Evolutionary conservation across 768 basidiomycete genomes (phyloP), one percentile per base, ranked within the genome.

Genomic region (Ramaria rubella): DNA sequence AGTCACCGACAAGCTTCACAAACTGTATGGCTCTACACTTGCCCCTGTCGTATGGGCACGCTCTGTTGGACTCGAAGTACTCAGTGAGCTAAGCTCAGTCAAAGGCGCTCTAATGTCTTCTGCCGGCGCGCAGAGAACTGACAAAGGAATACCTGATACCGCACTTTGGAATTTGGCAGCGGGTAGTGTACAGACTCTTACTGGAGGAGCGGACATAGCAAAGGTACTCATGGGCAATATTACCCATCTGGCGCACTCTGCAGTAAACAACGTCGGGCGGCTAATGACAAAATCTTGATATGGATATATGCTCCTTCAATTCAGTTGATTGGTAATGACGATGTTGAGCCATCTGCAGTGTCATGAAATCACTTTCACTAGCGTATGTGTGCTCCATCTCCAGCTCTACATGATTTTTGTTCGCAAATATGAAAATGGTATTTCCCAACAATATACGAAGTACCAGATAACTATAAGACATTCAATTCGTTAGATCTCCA

Each of bases 1-100:
- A 15, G 82, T 84, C 1, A 80, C 89, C 49, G 94, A 99, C 72
- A 94, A 94, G 65, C 76, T 98, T 33, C 88, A 94, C 72, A 90
- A 90, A 63, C 65, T 98, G 17, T 98, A 94, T 67, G 73, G 84
- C 1, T 79, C 79, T 3, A 81, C 85, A 42, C 71, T 73, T 31
- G 79, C 76, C 24, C 83, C 86, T 1, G 65, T 94, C 12, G 93
- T 96, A 17, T 93, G 90, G 90, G 84, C 83, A 2, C 81, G 95
- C 52, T 87, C 88, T 0, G 79, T 86, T 15, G 96, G 96, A 1
- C 67, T 97, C 19, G 95, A 98, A 64, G 83, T 96, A 11, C 62
- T 98, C 43, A 96, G 98, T 64, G 94, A 98, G 70, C 70, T 96
- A 15, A 86, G 87, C 57, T 74, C 81, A 0, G 61, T 98, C 59